Percentiles rank a stretch among this genome's conserved stretches.
Evolutionary conservation across 257 asterid genomes (phyloP).

Genomic region (Solanum etuberosum): DNA sequence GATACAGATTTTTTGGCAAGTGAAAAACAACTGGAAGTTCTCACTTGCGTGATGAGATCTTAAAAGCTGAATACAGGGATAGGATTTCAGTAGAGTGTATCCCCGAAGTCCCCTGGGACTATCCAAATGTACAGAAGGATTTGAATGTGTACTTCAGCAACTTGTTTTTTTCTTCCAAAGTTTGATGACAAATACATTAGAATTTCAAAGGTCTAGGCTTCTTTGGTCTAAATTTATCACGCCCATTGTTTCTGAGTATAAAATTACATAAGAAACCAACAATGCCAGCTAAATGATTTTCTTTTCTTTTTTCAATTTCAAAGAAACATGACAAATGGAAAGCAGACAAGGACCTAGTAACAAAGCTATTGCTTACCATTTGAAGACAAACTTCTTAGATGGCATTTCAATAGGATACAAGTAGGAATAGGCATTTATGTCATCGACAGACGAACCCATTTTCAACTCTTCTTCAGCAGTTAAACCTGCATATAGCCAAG

Average conservation of each 20-base stretch:
- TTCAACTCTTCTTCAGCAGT: conserved; percentile 57
- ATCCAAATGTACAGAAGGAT: background rate
- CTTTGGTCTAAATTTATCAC: background rate
- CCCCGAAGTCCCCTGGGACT: background rate
- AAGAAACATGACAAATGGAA: background rate
- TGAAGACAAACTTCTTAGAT: conserved; percentile 54
- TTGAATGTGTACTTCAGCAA: background rate
- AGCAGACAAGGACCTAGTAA: background rate
- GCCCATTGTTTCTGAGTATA: background rate
- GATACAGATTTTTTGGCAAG: background rate
- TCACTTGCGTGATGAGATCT: background rate
- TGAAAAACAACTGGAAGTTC: background rate
- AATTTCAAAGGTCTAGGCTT: background rate
- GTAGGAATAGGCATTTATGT: conserved; percentile 82
- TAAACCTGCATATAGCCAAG: conserved; percentile 26
- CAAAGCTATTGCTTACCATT: conserved; percentile 45
- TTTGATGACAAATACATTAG: background rate
- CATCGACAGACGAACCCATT: conserved; percentile 54
- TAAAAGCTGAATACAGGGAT: background rate
- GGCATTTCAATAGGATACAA: conserved; percentile 56
- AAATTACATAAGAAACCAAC: background rate
- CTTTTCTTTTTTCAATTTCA: background rate
- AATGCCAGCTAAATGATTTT: background rate
- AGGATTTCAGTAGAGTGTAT: background rate
- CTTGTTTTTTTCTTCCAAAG: background rate